These are phyloP conservation scores for Rhizophagus sp. DNA, from an alignment of 192 early-diverging fungal genomes.

Conservation along the genomic window DNA sequence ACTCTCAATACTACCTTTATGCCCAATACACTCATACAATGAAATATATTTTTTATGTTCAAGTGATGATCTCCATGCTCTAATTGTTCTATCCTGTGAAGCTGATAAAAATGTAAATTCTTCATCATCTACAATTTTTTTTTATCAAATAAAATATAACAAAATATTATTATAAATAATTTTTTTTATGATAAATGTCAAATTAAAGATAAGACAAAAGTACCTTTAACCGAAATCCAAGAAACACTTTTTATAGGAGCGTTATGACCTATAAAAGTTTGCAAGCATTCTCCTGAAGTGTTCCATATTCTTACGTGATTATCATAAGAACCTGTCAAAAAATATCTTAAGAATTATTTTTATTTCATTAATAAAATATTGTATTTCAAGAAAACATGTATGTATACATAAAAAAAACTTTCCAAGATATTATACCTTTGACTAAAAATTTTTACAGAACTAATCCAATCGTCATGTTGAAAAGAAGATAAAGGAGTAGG, in stretches of 20 bases:
- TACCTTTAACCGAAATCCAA: conserved; percentile 61
- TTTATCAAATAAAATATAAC: neutral
- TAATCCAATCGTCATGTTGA: conserved; percentile 96
- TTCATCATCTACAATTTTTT: conserved; percentile 40
- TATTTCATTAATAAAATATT: neutral
- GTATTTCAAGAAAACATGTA: neutral
- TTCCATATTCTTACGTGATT: conserved; percentile 84
- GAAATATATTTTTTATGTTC: conserved; percentile 45
- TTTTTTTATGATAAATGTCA: neutral
- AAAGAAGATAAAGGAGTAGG: conserved; percentile 76
- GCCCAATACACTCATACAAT: conserved; percentile 75
- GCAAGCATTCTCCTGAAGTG: conserved; percentile 65
- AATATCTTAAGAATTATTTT: conserved; percentile 35
- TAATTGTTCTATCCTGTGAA: conserved; percentile 66
- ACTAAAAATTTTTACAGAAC: conserved; percentile 60
- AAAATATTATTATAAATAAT: neutral
- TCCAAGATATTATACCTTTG: conserved; percentile 11
- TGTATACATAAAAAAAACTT: neutral
- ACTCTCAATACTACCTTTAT: conserved; percentile 79
- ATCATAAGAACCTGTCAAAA: conserved; percentile 86
- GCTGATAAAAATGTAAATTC: conserved; percentile 53
- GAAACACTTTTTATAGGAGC: conserved; percentile 79
- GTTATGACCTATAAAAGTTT: conserved; percentile 66
- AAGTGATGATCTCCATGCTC: conserved; percentile 62
- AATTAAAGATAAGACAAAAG: neutral